Base-by-base conservation (phyloP, 495 filamentous ascomycete species). In the Lasiosphaeria miniovina region DNA sequence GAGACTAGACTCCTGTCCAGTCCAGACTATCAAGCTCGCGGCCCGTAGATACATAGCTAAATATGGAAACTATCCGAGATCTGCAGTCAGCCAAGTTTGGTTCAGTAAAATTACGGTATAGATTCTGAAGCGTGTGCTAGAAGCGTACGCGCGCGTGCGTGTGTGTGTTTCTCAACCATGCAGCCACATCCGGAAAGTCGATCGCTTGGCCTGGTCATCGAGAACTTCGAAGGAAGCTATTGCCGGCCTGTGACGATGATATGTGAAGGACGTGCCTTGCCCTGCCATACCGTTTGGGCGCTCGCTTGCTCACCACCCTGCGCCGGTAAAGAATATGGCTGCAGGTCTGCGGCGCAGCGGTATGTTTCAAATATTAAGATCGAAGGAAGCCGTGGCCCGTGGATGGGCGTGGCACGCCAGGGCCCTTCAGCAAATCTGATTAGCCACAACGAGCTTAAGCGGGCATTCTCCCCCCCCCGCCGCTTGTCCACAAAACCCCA, bases 361-460 rank as follows among this genome's bases (percentile, higher is more conserved):
- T 46, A n/a, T 5, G 43, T 46, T 46, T 46, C 43, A 46, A 46
- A 11, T 46, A 5, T 46, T 46, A 5, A 46, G 43, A 46, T 46
- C 43, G 43, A 46, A 4, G 12, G 43, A 14, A 5, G 43, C 6
- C 43, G 5, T 46, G 43, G 43, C 43, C 43, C 43, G 43, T 46
- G 43, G 15, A n/a, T 14, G 12, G 43, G 43, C 43, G 43, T 46
- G 43, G 43, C 43, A 46, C 43, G 43, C 43, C 12, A 14, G 43
- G 43, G 12, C 15, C 12, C 43, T 9, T 7, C 12, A n/a, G 8
- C 12, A n/a, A 46, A n/a, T 46, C 43, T 46, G 6, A 46, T 46
- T 46, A 46, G 43, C 43, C 43, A 46, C 43, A 55, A 36, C n/a
- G 48, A 55, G 54, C 64, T 60, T 61, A 62, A 65, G 61, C 66